phyloP scores from a whole-genome alignment of 1,284 basidiomycete species.

The Pyrrhoderma lamaoense region DNA sequence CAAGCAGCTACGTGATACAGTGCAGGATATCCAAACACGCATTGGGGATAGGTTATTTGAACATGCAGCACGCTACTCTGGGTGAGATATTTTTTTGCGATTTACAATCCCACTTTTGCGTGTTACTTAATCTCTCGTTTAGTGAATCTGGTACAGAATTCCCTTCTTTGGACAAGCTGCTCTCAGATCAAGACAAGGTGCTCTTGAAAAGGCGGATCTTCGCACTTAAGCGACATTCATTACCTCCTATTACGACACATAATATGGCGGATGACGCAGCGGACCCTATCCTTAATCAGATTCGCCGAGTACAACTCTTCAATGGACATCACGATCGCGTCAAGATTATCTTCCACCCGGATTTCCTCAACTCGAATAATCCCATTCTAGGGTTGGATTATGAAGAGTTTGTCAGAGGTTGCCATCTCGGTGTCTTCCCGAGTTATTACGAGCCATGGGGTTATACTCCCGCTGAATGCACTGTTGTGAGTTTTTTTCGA shows the following conservation, averaged over 20 bases:
- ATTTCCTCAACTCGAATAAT: conserved; percentile 97
- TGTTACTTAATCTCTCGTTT: conserved; percentile 14
- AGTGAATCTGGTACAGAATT: conserved; percentile 71
- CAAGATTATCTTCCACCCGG: conserved; percentile 97
- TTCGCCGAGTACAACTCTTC: conserved; percentile 89
- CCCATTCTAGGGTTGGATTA: conserved; percentile 96
- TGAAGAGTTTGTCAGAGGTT: conserved; percentile 97
- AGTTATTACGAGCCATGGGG: conserved; percentile 96
- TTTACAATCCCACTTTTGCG: conserved; percentile 5
- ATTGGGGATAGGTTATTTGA: conserved; percentile 91
- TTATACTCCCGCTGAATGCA: conserved; percentile 81
- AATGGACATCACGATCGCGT: conserved; percentile 79
- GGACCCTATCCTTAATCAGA: conserved; percentile 94
- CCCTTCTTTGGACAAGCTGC: conserved; percentile 67
- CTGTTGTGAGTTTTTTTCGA: conserved; percentile 43
- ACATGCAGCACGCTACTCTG: conserved; percentile 86
- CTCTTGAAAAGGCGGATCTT: conserved; percentile 94
- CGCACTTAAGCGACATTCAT: conserved; percentile 88
- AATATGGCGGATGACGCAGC: conserved; percentile 93
- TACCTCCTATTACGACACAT: conserved; percentile 93
- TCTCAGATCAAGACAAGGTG: conserved; percentile 92
- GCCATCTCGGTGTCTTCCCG: conserved; percentile 96
- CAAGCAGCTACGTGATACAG: conserved; percentile 92
- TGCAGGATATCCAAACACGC: conserved; percentile 89
- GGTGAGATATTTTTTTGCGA: conserved; percentile 38